phyloP scores from a whole-genome alignment of 768 basidiomycete species.

The Boletus bicolor region DNA sequence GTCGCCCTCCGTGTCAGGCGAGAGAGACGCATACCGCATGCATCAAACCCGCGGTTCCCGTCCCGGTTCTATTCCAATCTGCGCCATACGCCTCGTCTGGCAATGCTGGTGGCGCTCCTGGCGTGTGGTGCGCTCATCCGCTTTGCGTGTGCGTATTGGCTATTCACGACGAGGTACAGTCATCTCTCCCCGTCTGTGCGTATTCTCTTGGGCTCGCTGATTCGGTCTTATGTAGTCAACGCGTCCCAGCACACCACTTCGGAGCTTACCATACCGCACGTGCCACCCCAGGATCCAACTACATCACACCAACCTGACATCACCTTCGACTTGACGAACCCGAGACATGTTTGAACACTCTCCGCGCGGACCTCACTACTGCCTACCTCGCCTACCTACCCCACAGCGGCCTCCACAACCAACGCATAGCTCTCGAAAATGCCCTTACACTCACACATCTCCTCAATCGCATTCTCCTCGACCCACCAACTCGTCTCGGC shows the following conservation, averaged over 20 bases:
- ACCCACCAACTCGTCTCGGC: constrained; percentile 74
- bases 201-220: constrained; percentile 19
- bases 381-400: constrained; percentile 72
- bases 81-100: constrained; percentile 34
- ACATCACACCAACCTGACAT: constrained; percentile 4
- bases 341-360: constrained; percentile 1
- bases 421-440: constrained; percentile 84
- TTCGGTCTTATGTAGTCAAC: constrained; percentile 12
- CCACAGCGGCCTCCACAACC: constrained; percentile 84
- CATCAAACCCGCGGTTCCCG: constrained; percentile 39
- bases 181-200: constrained; percentile 35
- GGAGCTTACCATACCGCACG: constrained; percentile 15
- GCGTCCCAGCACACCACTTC: constrained; percentile 14
- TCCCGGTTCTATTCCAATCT: constrained; percentile 17
- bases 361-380: constrained; percentile 28
- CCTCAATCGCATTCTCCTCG: constrained; percentile 72
- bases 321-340: constrained; percentile 32
- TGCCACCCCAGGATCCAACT: constrained; percentile 18
- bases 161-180: constrained; percentile 61
- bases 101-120: constrained; percentile 46
- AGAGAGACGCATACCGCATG: constrained; percentile 66
- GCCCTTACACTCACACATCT: constrained; percentile 68
- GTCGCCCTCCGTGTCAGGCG: constrained; percentile 64
- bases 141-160: constrained; percentile 61
- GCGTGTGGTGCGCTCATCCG: constrained; percentile 47